Base-by-base conservation (phyloP, 2,329 filamentous ascomycete species). In the Epichloe sp. region DNA sequence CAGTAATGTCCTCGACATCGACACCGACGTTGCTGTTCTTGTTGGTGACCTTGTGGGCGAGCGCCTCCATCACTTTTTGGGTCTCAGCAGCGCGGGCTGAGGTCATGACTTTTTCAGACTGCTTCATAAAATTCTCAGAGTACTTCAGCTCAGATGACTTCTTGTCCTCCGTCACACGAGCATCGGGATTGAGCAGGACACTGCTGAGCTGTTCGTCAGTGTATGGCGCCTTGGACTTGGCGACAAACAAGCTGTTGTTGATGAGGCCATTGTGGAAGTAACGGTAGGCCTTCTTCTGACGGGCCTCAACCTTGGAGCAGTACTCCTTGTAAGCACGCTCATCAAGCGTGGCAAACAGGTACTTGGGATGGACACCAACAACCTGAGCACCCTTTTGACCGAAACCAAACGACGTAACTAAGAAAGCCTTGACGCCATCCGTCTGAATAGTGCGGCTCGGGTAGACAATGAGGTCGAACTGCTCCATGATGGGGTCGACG, bases 201-300 rank as follows among this genome's bases (percentile, higher is more conserved):
- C 84, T 80, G 68, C 80, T 80, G 71, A 95, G 85, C 72, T 93
- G 86, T 52, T 86, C 83, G 50, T 96, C 88, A 44, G 82, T 83
- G 73, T 97, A 98, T 44, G 93, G 94, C 44, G 90, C 78, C 67
- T 90, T 83, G 64, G 79, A 79, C 82, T 98, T 98, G 68, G 94
- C 90, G 56, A 95, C 89, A 71, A 98, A 98, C 69, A 98, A 79
- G 57, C 83, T 88, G 77, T 98, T 97, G 78, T 95, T 96, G 78
- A 97, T 90, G 68, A 98, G 78, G 56, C 91, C 90, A 62, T 95
- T 95, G 75, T 98, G 94, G 83, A 94, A 95, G 81, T 88, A 97
- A 57, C 93, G 82, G 78, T 98, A 98, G 0, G 93, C 88, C 76
- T 91, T 96, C 88, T 96, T 97, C 71, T 98, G 94, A 57, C 93